Evolutionary conservation across 352 stramenopile genomes (phyloP), one percentile per base, ranked within the genome.

Genomic region (Thalassiosira mediterranea): DNA sequence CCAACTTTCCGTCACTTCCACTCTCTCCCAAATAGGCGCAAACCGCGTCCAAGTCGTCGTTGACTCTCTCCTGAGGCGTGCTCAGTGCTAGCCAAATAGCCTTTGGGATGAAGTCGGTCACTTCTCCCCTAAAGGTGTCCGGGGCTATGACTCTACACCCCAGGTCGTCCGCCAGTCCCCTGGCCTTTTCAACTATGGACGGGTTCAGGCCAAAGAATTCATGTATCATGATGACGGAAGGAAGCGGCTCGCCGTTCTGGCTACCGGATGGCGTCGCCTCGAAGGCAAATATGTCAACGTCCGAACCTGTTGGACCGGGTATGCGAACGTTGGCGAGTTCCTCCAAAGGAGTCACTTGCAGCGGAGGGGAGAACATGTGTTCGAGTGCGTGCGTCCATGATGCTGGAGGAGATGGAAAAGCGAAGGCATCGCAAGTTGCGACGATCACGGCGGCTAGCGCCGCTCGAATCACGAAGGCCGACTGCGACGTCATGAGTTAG

Each of bases 181-280:
- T 15, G 21, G 69, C 67, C 17, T 70, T 70, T 17, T 70, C 60
- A 13, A 59, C 29, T 26, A 76, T 76, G 5, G 67, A 76, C 56
- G 31, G 58, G 31, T 56, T 72, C 4, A 76, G 54, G 15, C 67
- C 67, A 42, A 76, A 76, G 59, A 76, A 76, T 48, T 76, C 67
- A 38, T 76, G 67, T 28, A 76, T 21, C 23, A 76, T n/a, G 44
- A 76, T 71, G 3, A 76, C 49, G 26, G 53, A 4, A 42, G 28
- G n/a, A 8, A 34, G 13, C 29, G 13, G 19, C 13, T 47, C 53
- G 13, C 19, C 15, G 31, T 46, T 26, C 4, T 48, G 29, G 19
- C 19, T 54, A 17, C 15, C 37, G 37, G 15, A 17, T 31, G 15
- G 21, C 4, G 26, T 49, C n/a, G 53, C 31, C 32, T 1, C 29